Conservation (phyloP, 768 basidiomycete species). For the Butyriboletus loyo region DNA sequence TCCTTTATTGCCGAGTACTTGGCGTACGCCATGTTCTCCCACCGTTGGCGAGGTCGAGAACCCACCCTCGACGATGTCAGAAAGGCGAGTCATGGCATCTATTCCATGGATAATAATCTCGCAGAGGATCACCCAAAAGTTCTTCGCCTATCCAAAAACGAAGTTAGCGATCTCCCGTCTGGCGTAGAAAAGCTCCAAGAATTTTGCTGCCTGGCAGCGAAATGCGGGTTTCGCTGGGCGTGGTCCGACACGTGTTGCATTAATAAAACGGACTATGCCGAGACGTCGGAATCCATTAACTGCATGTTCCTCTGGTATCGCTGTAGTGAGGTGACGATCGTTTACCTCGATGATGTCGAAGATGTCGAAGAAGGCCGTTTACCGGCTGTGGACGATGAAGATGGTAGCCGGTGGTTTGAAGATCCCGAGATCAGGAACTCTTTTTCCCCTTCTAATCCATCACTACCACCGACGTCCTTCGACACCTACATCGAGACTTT, state of each 20-base stretch:
- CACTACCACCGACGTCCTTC: not conserved
- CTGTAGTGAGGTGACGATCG: constrained; percentile 25
- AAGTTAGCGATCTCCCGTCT: not conserved
- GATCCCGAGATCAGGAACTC: constrained; percentile 16
- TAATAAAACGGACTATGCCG: constrained; percentile 21
- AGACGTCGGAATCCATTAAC: constrained; percentile 29
- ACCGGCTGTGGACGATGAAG: not conserved
- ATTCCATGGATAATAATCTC: constrained; percentile 8
- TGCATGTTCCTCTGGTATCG: constrained; percentile 30
- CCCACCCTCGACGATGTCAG: constrained; percentile 16
- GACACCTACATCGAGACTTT: not conserved
- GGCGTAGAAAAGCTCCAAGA: constrained; percentile 27
- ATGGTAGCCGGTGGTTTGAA: constrained; percentile 11
- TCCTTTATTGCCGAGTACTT: constrained; percentile 19
- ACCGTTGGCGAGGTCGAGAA: constrained; percentile 23
- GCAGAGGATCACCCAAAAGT: not conserved
- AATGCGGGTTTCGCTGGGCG: constrained; percentile 31
- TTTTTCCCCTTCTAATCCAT: constrained; percentile 5
- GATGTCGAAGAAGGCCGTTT: constrained; percentile 20
- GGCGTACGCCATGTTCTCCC: constrained; percentile 28
- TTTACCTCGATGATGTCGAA: constrained; percentile 27
- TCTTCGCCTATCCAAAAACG: not conserved
- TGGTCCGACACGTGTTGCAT: constrained; percentile 32
- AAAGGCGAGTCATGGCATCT: constrained; percentile 13
- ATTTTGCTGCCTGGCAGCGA: constrained; percentile 27